Percentiles rank a stretch among this genome's conserved stretches.
These are phyloP conservation scores for Clonostachys sp. DNA, from an alignment of 2,329 filamentous ascomycete species.

Conservation along the genomic window DNA sequence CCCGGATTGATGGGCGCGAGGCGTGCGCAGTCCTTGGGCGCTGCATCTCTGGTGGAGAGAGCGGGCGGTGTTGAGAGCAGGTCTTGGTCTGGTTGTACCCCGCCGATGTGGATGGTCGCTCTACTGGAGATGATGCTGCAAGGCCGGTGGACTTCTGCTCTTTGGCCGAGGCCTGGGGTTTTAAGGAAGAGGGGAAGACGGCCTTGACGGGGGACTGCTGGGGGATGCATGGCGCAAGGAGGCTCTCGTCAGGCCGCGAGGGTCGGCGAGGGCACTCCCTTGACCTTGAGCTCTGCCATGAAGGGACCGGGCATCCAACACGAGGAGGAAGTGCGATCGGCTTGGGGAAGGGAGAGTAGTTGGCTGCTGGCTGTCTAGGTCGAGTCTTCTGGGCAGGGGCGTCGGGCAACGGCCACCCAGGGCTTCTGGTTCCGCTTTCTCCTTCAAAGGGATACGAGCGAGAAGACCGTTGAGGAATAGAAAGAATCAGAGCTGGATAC, in stretches of 20 bases:
- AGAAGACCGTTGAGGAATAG: background rate
- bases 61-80: background rate
- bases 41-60: background rate
- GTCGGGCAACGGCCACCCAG: background rate
- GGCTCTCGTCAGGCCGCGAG: constrained; percentile 16
- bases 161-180: background rate
- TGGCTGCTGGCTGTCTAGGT: constrained; percentile 13
- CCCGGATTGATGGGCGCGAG: background rate
- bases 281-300: constrained; percentile 13
- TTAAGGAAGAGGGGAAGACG: background rate
- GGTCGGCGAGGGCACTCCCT: constrained; percentile 17
- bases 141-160: background rate
- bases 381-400: background rate
- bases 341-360: constrained; percentile 38
- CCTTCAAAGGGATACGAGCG: background rate
- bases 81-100: constrained; percentile 1
- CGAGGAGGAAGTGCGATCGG: constrained; percentile 24
- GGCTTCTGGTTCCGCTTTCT: background rate
- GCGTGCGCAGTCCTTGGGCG: background rate
- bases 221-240: constrained; percentile 13
- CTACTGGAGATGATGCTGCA: background rate
- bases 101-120: background rate
- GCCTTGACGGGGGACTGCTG: constrained; percentile 2
- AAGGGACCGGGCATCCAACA: constrained; percentile 13
- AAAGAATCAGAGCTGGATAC: background rate